Conservation (phyloP, 495 filamentous ascomycete species). For the Daldinia childiae region DNA sequence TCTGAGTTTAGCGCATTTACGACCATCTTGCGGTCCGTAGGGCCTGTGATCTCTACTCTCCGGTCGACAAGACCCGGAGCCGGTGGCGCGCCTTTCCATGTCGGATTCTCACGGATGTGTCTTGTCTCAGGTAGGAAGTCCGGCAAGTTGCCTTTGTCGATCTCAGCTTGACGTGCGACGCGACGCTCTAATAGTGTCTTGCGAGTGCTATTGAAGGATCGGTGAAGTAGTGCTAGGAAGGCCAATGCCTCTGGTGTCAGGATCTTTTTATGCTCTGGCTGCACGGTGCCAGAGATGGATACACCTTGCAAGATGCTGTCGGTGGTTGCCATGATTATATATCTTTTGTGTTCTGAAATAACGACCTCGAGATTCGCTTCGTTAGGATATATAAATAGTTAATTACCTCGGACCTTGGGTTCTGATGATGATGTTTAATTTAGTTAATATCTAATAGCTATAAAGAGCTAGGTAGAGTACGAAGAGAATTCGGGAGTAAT, state of each 20-base stretch:
- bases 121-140: constrained; percentile 97
- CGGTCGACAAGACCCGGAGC: constrained; percentile 94
- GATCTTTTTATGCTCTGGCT: constrained; percentile 85
- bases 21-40: constrained; percentile 99
- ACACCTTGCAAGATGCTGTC: constrained; percentile 88
- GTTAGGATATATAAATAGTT: neutral
- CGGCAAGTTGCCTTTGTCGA: constrained; percentile 89
- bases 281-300: constrained; percentile 79
- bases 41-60: constrained; percentile 98
- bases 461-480: constrained; percentile 3
- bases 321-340: constrained; percentile 70
- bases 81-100: constrained; percentile 94
- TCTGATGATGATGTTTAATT: neutral
- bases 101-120: constrained; percentile 91
- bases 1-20: constrained; percentile 97
- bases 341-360: neutral
- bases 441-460: neutral
- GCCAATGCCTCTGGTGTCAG: constrained; percentile 89
- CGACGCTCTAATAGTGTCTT: constrained; percentile 91
- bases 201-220: constrained; percentile 90
- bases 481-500: constrained; percentile 15
- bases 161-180: constrained; percentile 86
- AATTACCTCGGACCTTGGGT: neutral
- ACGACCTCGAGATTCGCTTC: constrained; percentile 3
- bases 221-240: constrained; percentile 93